These are phyloP conservation scores for Zygosaccharomyces bailii DNA, from an alignment of 805 yeast species.

Conservation along the genomic window DNA sequence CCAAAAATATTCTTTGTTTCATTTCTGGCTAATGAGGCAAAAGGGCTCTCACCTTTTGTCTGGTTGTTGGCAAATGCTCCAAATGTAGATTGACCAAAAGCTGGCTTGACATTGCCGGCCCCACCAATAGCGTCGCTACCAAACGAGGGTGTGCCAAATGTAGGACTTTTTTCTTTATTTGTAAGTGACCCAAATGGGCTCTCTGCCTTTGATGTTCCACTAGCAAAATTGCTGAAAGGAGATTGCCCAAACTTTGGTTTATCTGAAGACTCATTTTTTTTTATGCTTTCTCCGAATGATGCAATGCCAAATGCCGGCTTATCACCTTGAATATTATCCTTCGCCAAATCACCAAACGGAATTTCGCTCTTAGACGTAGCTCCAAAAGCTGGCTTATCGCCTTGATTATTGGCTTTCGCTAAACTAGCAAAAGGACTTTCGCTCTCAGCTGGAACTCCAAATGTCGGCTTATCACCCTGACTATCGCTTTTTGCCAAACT, in stretches of 20 bases:
- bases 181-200: conserved; percentile 4
- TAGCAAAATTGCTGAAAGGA: conserved; percentile 1
- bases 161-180: conserved; percentile 8
- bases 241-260: conserved; percentile 6
- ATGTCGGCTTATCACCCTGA: no score
- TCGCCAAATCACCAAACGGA: conserved; percentile 6
- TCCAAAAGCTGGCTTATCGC: no score
- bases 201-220: not conserved
- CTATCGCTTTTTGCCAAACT: conserved; percentile 6
- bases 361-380: no score
- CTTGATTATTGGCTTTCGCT: not conserved
- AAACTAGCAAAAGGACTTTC: conserved; percentile 9
- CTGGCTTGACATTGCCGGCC: conserved; percentile 11
- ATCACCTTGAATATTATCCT: not conserved
- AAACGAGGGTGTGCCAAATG: conserved; percentile 17
- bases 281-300: not conserved
- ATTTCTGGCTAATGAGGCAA: conserved; percentile 9
- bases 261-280: conserved; percentile 2
- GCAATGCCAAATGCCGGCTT: not conserved
- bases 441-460: no score
- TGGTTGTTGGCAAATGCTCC: conserved; percentile 8
- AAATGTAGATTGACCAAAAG: conserved; percentile 18
- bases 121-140: conserved; percentile 5
- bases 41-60: conserved; percentile 9
- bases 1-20: not conserved